Conservation (phyloP, 2,329 filamentous ascomycete species). For the Basipetospora sp. region DNA sequence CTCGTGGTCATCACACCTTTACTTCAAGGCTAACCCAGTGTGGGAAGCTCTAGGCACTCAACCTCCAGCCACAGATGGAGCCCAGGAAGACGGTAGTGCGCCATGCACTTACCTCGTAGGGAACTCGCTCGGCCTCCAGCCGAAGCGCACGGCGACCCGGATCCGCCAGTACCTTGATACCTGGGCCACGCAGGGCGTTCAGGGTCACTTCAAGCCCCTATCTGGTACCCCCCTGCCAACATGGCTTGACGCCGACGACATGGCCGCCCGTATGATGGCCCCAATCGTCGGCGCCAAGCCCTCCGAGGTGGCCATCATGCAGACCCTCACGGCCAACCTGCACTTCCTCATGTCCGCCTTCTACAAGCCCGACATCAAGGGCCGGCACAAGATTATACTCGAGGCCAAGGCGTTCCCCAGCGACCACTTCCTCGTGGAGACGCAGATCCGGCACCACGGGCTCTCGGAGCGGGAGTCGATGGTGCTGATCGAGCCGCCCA, state of each 20-base stretch:
- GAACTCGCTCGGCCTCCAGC: slow-evolving; percentile 78
- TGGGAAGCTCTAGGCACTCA: no score
- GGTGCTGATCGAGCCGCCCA: slow-evolving; percentile 50
- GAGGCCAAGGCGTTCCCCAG: slow-evolving; percentile 77
- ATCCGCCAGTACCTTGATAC: slow-evolving; percentile 58
- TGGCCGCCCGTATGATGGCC: slow-evolving; percentile 51
- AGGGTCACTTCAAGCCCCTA: slow-evolving; percentile 60
- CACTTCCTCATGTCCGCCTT: slow-evolving; percentile 71
- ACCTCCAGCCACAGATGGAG: neutral
- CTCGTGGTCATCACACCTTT: no score
- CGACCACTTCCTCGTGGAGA: slow-evolving; percentile 71
- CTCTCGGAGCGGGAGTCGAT: slow-evolving; percentile 50
- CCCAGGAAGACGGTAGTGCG: slow-evolving; percentile 8
- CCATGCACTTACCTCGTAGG: slow-evolving; percentile 65
- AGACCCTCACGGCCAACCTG: slow-evolving; percentile 63
- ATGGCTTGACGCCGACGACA: slow-evolving; percentile 61
- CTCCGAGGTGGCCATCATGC: slow-evolving; percentile 68
- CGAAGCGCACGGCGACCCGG: slow-evolving; percentile 40
- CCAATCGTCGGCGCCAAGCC: slow-evolving; percentile 53
- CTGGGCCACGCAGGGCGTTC: slow-evolving; percentile 67
- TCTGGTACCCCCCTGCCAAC: slow-evolving; percentile 50
- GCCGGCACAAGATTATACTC: slow-evolving; percentile 56
- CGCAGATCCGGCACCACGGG: slow-evolving; percentile 56
- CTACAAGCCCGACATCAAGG: slow-evolving; percentile 47
- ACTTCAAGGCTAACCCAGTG: no score